Evolutionary conservation across 768 basidiomycete species (phyloP).

Genomic region (Hygrocybe punicea): DNA sequence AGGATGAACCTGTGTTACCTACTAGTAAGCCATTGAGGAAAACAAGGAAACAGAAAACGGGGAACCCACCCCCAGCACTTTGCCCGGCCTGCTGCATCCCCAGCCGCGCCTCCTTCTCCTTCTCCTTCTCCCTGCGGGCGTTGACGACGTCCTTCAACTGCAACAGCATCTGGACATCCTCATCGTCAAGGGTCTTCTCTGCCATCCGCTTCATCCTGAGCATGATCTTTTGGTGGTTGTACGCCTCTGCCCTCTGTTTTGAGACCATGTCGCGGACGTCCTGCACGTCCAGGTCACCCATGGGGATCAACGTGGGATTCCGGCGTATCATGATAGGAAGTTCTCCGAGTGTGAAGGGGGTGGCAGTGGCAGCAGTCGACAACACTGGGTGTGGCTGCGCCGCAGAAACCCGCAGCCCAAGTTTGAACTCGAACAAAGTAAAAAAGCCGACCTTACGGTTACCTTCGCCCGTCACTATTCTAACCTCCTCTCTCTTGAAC

Average conservation of each 20-base stretch:
- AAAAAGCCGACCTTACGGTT: no score
- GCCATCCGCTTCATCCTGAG: conserved; percentile 45
- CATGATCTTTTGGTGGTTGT: conserved; percentile 24
- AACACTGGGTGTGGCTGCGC: conserved; percentile 18
- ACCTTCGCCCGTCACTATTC: no score
- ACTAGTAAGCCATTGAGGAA: no score
- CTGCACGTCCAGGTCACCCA: conserved; percentile 76
- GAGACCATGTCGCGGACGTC: conserved; percentile 63
- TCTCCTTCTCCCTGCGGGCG: conserved; percentile 23
- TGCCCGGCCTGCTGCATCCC: conserved; percentile 12
- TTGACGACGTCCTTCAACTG: conserved; percentile 25
- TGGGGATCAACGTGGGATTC: conserved; percentile 68
- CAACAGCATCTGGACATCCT: conserved; percentile 32
- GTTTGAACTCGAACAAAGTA: neutral
- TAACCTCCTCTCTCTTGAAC: conserved; percentile 13
- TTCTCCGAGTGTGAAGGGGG: neutral
- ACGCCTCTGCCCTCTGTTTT: conserved; percentile 44
- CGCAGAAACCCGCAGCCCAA: neutral
- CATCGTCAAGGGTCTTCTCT: conserved; percentile 37
- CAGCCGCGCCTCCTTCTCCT: conserved; percentile 20
- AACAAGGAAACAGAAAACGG: neutral
- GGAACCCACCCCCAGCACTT: neutral
- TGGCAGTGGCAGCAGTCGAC: neutral
- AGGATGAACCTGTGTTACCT: no score
- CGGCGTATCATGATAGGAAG: conserved; percentile 61